phyloP scores from a whole-genome alignment of 1,284 basidiomycete genomes.

The Cutaneotrichosporon mucoides region DNA sequence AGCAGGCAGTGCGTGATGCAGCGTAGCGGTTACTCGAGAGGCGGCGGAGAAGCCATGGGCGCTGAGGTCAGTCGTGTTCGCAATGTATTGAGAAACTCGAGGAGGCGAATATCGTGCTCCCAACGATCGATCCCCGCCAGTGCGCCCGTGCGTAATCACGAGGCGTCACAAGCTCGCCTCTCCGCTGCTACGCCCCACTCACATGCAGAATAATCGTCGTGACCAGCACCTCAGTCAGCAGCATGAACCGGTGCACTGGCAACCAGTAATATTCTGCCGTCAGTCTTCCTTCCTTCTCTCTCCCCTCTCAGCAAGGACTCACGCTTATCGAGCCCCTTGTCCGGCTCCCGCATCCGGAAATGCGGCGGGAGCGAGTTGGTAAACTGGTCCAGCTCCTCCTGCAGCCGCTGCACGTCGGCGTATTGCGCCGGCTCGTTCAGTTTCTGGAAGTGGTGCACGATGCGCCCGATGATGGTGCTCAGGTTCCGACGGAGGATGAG shows the following conservation, averaged over 20 bases:
- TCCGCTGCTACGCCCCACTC: conserved; percentile 7
- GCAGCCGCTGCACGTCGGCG: conserved; percentile 73
- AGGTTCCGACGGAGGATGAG: conserved; percentile 80
- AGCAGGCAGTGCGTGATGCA: conserved; percentile 42
- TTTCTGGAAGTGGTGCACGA: conserved; percentile 94
- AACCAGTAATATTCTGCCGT: conserved; percentile 29
- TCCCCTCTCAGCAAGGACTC: conserved; percentile 6
- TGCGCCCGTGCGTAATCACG: too few species aligned
- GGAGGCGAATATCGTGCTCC: too few species aligned
- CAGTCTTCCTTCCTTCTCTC: background rate
- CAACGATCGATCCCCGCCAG: too few species aligned
- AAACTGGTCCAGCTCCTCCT: conserved; percentile 79
- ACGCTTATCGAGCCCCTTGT: conserved; percentile 68
- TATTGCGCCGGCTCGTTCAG: conserved; percentile 77
- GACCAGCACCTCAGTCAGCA: conserved; percentile 46
- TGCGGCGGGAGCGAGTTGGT: conserved; percentile 66
- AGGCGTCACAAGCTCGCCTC: background rate
- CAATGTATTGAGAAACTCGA: background rate
- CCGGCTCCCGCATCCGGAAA: conserved; percentile 59
- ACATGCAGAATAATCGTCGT: conserved; percentile 49
- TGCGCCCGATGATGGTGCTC: conserved; percentile 78
- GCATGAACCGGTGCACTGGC: conserved; percentile 45
- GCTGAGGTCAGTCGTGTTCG: conserved; percentile 18
- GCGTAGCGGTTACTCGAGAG: conserved; percentile 43
- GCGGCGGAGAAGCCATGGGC: conserved; percentile 45